phyloP scores from a whole-genome alignment of 371 early-diverging fungal genomes.

The Rhizopus stolonifer region DNA sequence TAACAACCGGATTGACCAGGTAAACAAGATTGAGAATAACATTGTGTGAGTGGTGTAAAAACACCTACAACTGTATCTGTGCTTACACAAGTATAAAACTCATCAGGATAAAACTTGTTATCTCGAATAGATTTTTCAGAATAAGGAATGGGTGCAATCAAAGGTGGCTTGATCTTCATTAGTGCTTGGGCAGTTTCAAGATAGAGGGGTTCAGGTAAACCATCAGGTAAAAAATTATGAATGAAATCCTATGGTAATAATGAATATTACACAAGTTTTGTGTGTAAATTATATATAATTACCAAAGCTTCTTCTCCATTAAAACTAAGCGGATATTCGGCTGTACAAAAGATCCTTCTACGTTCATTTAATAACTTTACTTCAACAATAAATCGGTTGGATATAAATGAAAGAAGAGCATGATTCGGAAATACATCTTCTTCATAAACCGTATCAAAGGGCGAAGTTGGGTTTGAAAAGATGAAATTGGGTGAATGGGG shows the following conservation, averaged over 20 bases:
- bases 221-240: constrained; percentile 12
- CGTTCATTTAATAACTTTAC: constrained; percentile 27
- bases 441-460: constrained; percentile 11
- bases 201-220: constrained; percentile 33
- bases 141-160: constrained; percentile 43
- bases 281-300: constrained; percentile 21
- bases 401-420: constrained; percentile 38
- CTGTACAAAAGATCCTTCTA: constrained; percentile 40
- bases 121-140: constrained; percentile 46
- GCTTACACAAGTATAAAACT: constrained; percentile 41
- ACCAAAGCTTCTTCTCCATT: constrained; percentile 50
- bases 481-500: constrained; percentile 10
- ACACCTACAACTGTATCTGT: constrained; percentile 38
- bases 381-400: constrained; percentile 19
- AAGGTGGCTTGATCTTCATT: constrained; percentile 37
- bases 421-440: constrained; percentile 19
- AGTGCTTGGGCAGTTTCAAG: constrained; percentile 35
- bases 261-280: too few species aligned
- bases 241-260: constrained; percentile 22
- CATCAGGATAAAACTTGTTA: constrained; percentile 35
- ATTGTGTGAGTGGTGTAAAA: constrained; percentile 29
- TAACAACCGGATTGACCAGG: constrained; percentile 44
- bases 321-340: constrained; percentile 49
- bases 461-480: constrained; percentile 23
- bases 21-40: constrained; percentile 35